Evolutionary conservation across 805 yeast species (phyloP).

Genomic region (Yarrowia sp.): DNA sequence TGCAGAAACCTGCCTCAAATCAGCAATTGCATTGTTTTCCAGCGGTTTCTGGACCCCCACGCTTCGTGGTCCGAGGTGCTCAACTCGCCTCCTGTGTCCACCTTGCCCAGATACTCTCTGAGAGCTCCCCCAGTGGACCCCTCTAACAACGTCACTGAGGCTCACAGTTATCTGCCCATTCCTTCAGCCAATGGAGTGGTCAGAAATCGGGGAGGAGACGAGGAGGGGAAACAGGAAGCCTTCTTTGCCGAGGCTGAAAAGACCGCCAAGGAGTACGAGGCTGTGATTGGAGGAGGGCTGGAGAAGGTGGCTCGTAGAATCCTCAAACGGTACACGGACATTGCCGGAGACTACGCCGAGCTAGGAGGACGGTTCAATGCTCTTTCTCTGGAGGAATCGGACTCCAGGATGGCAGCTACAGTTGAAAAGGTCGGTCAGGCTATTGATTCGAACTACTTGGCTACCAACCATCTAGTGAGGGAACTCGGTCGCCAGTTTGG

Average conservation of each 20-base stretch:
- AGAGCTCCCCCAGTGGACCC: slow-evolving; percentile 70
- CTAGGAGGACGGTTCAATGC: slow-evolving; percentile 76
- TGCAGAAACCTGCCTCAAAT: slow-evolving; percentile 68
- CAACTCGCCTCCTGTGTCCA: slow-evolving; percentile 60
- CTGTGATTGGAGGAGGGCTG: slow-evolving; percentile 56
- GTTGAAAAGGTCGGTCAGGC: slow-evolving; percentile 87
- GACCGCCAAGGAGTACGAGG: slow-evolving; percentile 56
- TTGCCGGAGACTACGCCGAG: slow-evolving; percentile 72
- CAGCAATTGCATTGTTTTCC: slow-evolving; percentile 65
- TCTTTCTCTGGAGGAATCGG: slow-evolving; percentile 58
- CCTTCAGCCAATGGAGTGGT: slow-evolving; percentile 57
- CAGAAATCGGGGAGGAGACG: slow-evolving; percentile 46
- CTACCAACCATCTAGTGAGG: slow-evolving; percentile 60
- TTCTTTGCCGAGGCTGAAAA: slow-evolving; percentile 55
- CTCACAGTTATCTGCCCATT: slow-evolving; percentile 67
- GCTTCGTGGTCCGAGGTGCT: slow-evolving; percentile 82
- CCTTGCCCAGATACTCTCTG: slow-evolving; percentile 60
- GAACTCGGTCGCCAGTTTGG: slow-evolving; percentile 65
- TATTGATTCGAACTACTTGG: slow-evolving; percentile 66
- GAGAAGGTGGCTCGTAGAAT: slow-evolving; percentile 66
- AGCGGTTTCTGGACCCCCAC: slow-evolving; percentile 84
- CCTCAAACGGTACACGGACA: slow-evolving; percentile 61
- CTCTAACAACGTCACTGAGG: slow-evolving; percentile 57
- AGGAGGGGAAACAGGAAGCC: slow-evolving; percentile 51
- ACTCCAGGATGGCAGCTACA: slow-evolving; percentile 55